A percentile compares a stretch with the other conserved stretches of the same genome.
These are phyloP conservation scores for Annulohypoxylon nitens DNA, from an alignment of 495 filamentous ascomycete genomes.

Conservation along the genomic window DNA sequence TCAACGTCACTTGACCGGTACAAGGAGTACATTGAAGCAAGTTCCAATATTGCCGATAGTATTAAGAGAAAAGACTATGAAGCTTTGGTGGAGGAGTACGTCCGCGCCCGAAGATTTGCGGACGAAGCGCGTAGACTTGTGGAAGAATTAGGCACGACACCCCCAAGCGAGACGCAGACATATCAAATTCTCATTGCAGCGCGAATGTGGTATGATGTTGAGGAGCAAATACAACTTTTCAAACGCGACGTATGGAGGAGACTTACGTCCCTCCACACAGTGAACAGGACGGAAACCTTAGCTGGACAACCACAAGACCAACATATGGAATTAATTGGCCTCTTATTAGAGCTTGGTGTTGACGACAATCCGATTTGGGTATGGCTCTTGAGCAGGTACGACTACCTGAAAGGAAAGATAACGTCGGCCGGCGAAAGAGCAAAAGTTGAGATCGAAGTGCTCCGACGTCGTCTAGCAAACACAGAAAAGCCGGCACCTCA, in stretches of 20 bases:
- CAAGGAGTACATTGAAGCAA: slow-evolving; percentile 83
- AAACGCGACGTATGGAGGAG: slow-evolving; percentile 90
- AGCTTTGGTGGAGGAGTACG: slow-evolving; percentile 85
- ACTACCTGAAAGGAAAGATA: slow-evolving; percentile 88
- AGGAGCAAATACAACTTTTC: slow-evolving; percentile 83
- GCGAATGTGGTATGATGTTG: slow-evolving; percentile 94
- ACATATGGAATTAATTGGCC: slow-evolving; percentile 88
- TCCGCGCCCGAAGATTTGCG: slow-evolving; percentile 77
- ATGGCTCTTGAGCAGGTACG: slow-evolving; percentile 90
- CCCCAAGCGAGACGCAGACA: slow-evolving; percentile 75
- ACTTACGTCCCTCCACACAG: slow-evolving; percentile 69
- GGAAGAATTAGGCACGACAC: slow-evolving; percentile 66
- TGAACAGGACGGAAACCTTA: slow-evolving; percentile 57
- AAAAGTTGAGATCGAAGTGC: slow-evolving; percentile 90
- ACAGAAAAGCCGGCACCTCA: slow-evolving; percentile 76
- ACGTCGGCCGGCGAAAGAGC: slow-evolving; percentile 81
- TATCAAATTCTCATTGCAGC: slow-evolving; percentile 88
- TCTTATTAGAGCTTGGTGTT: slow-evolving; percentile 90
- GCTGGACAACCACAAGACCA: slow-evolving; percentile 74
- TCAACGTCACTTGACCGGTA: slow-evolving; percentile 79
- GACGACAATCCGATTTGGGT: slow-evolving; percentile 96
- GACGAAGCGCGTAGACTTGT: slow-evolving; percentile 76
- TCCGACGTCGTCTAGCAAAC: slow-evolving; percentile 81
- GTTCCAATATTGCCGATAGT: slow-evolving; percentile 79
- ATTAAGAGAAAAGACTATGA: slow-evolving; percentile 94